phyloP scores from a whole-genome alignment of 2,329 filamentous ascomycete species.

The Ambrosiella cleistominuta region DNA sequence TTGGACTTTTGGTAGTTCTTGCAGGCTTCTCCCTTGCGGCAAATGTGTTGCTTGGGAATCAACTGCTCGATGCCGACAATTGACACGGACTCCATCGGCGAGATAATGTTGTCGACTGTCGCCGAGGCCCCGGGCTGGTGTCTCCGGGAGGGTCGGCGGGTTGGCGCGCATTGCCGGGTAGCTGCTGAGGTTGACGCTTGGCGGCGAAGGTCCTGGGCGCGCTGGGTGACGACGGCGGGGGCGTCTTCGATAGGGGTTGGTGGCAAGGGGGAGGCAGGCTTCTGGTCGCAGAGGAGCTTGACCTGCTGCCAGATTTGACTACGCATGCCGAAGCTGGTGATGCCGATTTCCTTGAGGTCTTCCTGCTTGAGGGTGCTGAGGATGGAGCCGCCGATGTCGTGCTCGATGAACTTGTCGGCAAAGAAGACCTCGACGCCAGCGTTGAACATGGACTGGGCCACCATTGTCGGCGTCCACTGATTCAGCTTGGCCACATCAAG shows the following conservation, averaged over 20 bases:
- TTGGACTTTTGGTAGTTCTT: slow-evolving; percentile 69
- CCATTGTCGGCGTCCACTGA: slow-evolving; percentile 56
- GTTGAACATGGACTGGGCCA: slow-evolving; percentile 74
- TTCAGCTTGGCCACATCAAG: slow-evolving; percentile 43
- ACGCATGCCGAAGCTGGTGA: slow-evolving; percentile 64
- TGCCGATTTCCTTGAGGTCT: slow-evolving; percentile 65
- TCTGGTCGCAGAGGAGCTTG: slow-evolving; percentile 44
- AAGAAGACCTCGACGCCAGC: slow-evolving; percentile 60
- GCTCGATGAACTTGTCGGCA: slow-evolving; percentile 70
- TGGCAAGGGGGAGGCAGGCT: slow-evolving; percentile 31
- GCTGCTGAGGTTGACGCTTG: slow-evolving; percentile 14
- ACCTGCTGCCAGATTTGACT: slow-evolving; percentile 70
- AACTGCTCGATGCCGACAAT: slow-evolving; percentile 86
- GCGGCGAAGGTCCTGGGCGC: slow-evolving; percentile 19
- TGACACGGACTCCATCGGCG: slow-evolving; percentile 67
- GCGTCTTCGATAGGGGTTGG: slow-evolving; percentile 45
- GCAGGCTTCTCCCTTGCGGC: slow-evolving; percentile 74
- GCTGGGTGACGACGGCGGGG: slow-evolving; percentile 27
- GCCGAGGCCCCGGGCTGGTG: slow-evolving; percentile 16
- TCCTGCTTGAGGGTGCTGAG: slow-evolving; percentile 84
- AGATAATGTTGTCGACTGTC: slow-evolving; percentile 45
- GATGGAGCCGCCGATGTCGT: slow-evolving; percentile 82
- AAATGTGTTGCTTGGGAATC: slow-evolving; percentile 67
- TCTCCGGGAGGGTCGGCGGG: slow-evolving; percentile 6
- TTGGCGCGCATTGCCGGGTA: not conserved